Percentiles rank a stretch among this genome's conserved stretches.
phyloP scores from a whole-genome alignment of 768 basidiomycete genomes.

The Xerocomellus dryophilus region DNA sequence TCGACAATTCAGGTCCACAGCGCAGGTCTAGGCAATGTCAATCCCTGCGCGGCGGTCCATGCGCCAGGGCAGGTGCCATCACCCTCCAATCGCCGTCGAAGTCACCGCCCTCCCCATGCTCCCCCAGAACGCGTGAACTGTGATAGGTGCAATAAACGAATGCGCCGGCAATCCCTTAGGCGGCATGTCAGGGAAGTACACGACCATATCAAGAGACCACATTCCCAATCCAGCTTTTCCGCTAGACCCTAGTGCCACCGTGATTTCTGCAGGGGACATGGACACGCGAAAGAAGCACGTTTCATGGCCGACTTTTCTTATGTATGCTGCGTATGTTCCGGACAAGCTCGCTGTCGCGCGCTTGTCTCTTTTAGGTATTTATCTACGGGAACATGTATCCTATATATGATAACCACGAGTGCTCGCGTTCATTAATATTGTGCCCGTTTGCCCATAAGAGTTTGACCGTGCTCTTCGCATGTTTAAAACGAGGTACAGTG shows the following conservation, averaged over 20 bases:
- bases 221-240: not conserved
- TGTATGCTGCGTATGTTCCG: not conserved
- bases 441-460: not conserved
- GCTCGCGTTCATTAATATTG: not conserved
- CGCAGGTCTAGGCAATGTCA: not conserved
- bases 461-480: not conserved
- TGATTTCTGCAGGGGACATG: not conserved
- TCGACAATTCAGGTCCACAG: not conserved
- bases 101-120: not conserved
- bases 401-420: not conserved
- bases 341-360: not conserved
- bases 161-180: constrained; percentile 17
- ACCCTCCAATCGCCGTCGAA: not conserved
- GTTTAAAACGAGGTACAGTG: not conserved
- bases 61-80: constrained; percentile 4
- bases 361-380: not conserved
- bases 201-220: constrained; percentile 13
- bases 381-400: not conserved
- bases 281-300: constrained; percentile 7
- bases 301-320: not conserved
- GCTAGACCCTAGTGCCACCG: not conserved
- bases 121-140: not conserved
- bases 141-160: constrained; percentile 8
- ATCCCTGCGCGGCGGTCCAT: constrained; percentile 1
- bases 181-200: constrained; percentile 25